Base-by-base conservation (phyloP, 78 protist species). In the Reticulomyxa filosa region DNA sequence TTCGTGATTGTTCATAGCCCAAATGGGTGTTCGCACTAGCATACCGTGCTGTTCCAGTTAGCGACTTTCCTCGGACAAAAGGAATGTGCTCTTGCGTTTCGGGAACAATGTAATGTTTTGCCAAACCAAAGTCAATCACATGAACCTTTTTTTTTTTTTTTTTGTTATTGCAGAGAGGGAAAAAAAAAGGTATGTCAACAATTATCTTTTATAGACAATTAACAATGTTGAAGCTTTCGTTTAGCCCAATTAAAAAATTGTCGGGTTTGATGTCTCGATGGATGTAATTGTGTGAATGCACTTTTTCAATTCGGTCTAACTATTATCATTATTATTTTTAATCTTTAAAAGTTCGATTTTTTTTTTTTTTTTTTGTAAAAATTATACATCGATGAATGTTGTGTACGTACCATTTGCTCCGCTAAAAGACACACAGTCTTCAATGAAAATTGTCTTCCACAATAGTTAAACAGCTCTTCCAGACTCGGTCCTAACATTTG, bases 31-130 rank as follows among this genome's bases (percentile, higher is more conserved):
- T 84, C 71, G 85, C 75, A 13, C 74, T 55, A 1, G 91, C 90
- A 62, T 88, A 90, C 6, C 96, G 78, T 6, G 94, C 95, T 0
- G 96, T 94, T 34, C 95, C 98, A 2, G 95, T 94, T 23, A 94
- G 74, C 51, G 74, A 81, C 80, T 87, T 90, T 77, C 82, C 37
- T 65, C 91, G 96, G 10, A 90, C 70, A 51, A 87, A 94, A 0
- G 90, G 89, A 33, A 91, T 91, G 74, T 94, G 99, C 70, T 78
- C 76, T 38, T 79, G 85, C 0, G 95, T 83, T 51, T 70, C 66
- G 38, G 90, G 83, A 56, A 87, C 95, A 35, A 83, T 67, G 74
- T 83, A 93, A 39, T 81, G 70, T 79, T 93, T 93, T 33, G 93
- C 92, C 39, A 95, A 74, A n/a, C 48, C 59, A 26, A 38, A 7